Evolutionary conservation across 495 filamentous ascomycete species (phyloP), one percentile per base, ranked within the genome.

Genomic region (Sporormia fimetaria): DNA sequence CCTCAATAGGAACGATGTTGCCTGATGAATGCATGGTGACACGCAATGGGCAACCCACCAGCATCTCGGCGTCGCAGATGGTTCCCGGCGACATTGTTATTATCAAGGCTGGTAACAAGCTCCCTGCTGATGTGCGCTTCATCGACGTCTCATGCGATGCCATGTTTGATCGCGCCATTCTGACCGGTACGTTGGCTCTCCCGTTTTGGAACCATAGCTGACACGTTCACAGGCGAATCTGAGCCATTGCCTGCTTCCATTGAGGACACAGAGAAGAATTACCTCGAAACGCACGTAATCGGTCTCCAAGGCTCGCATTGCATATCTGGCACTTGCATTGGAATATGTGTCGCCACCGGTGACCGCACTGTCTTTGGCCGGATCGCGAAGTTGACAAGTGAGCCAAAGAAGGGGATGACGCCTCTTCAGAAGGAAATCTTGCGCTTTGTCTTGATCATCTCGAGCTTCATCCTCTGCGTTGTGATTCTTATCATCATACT

Each of bases 301-400:
- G 80, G 76, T n/a, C 57, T 87, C 16, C 76, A 79, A 62, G 80
- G 81, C 21, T 83, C 76, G 1, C 69, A 75, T 37, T 80, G 78
- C 40, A 71, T 76, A 4, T 75, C 71, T 16, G 81, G 80, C 2
- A 76, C 64, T 40, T 75, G 67, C n/a, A 61, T 65, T 11, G 81
- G 77, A 6, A 52, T 83, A 4, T 73, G 81, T 4, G 74, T 84
- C 2, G 61, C 70, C 0, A 76, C 70, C 3, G 78, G 76, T 3
- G 63, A 70, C 31, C 52, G 58, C 2, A 76, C 77, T 2, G 75
- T 81, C 15, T 79, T 81, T 57, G 77, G 77, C 3, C 76, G 72
- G 11, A 79, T 84, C 44, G 76, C 81, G 4, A 76, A 74, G 40
- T 59, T 81, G 56, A 78, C 79, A 2, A 74, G 70, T 17, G 62